Evolutionary conservation across 768 basidiomycete species (phyloP).

Genomic region (Podaxis sp.): DNA sequence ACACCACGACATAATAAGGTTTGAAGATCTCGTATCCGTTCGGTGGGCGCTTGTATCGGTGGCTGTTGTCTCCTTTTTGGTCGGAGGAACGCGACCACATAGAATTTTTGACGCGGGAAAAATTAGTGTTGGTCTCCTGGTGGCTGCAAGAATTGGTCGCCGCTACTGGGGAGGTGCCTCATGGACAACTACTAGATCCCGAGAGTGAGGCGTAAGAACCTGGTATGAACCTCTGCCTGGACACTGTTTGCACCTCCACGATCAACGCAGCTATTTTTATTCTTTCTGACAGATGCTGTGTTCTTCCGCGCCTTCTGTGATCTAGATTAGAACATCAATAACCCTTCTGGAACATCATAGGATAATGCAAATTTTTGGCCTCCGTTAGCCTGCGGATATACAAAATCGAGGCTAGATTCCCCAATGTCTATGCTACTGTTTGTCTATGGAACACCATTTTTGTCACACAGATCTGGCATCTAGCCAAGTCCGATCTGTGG

Average conservation of each 20-base stretch:
- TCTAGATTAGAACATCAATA: conserved; percentile 9
- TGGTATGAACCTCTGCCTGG: background rate
- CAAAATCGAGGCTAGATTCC: background rate
- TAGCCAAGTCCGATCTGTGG: background rate
- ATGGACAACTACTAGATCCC: conserved; percentile 18
- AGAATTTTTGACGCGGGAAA: conserved; percentile 60
- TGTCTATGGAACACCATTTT: background rate
- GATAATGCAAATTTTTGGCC: background rate
- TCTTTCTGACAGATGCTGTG: conserved; percentile 10
- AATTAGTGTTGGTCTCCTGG: conserved; percentile 39
- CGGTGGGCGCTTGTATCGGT: conserved; percentile 53
- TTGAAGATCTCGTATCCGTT: conserved; percentile 35
- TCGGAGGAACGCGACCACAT: conserved; percentile 65
- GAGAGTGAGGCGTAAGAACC: background rate
- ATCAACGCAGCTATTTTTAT: conserved; percentile 9
- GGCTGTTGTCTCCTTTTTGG: conserved; percentile 51
- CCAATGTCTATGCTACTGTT: background rate
- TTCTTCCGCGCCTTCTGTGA: conserved; percentile 6
- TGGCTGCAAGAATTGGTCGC: conserved; percentile 42
- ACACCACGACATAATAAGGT: conserved; percentile 23
- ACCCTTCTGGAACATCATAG: conserved; percentile 5
- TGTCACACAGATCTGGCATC: background rate
- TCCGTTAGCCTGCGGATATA: background rate
- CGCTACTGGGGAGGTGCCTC: conserved; percentile 43
- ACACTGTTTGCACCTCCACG: background rate